Conservation (phyloP, 768 basidiomycete species). For the Pseudohyphozyma bogoriensis region DNA sequence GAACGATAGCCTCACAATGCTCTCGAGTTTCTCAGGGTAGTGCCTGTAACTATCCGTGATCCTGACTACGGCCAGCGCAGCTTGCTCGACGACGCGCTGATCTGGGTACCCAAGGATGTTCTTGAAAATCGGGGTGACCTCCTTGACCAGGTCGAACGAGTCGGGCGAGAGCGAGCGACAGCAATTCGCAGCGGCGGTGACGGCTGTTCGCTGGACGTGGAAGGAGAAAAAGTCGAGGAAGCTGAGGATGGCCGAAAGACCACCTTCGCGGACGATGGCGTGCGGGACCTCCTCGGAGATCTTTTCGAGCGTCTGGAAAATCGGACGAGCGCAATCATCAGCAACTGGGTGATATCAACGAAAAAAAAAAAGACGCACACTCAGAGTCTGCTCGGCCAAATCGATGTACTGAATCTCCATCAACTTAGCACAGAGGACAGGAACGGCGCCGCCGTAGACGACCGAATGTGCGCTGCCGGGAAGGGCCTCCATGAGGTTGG, state of each 20-base stretch:
- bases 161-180: slow-evolving; percentile 85
- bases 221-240: slow-evolving; percentile 98
- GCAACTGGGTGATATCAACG: background rate
- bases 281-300: slow-evolving; percentile 96
- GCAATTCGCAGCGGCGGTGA: slow-evolving; percentile 94
- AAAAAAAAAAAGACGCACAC: slow-evolving; percentile 51
- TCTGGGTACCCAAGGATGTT: slow-evolving; percentile 86
- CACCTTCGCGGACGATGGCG: slow-evolving; percentile 90
- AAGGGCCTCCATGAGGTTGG: slow-evolving; percentile 97
- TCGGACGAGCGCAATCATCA: background rate
- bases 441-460: slow-evolving; percentile 96
- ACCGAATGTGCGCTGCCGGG: slow-evolving; percentile 95
- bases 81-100: slow-evolving; percentile 93
- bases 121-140: slow-evolving; percentile 74
- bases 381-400: slow-evolving; percentile 92
- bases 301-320: slow-evolving; percentile 80
- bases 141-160: slow-evolving; percentile 75
- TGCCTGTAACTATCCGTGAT: slow-evolving; percentile 87
- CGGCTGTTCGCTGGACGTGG: slow-evolving; percentile 88
- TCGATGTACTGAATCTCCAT: slow-evolving; percentile 97
- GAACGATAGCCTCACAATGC: too few relatives aligned
- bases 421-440: slow-evolving; percentile 91
- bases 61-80: slow-evolving; percentile 86
- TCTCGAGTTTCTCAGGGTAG: slow-evolving; percentile 74
- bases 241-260: slow-evolving; percentile 80